Base-by-base conservation (phyloP, 2,329 filamentous ascomycete genomes). In the Grosmannia clavigera region DNA sequence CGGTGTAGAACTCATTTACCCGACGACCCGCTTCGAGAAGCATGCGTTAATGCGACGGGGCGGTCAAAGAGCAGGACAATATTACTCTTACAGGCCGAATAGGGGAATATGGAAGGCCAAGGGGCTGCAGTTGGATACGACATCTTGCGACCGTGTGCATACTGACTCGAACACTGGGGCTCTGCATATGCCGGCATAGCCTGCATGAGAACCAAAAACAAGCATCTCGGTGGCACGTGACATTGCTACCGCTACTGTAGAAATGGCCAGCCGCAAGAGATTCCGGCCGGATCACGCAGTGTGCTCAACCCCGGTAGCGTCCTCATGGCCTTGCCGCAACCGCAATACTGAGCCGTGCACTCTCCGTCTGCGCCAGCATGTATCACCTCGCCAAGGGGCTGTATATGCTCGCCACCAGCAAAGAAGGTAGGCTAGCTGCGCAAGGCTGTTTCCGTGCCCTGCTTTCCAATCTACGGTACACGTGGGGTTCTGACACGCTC, bases 361-460 rank as follows among this genome's bases (percentile, higher is more conserved):
- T 29, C 35, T 14, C 52, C 19, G 52, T 54, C 53, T 40, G 55
- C 31, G 56, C 56, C 5, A 69, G 63, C 31, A 96, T 96, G 92
- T 97, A 96, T 77, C 92, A 97, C 76, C 85, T 99, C 67, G 86
- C 90, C 69, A 96, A 96, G 73, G 92, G 90, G 62, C 80, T 99
- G 61, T 99, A 97, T 75, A 83, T 94, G 68, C 90, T 96, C 72
- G 92, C 90, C 61, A 97, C 92, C 22, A 95, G 90, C 75, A 97
- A 96, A 83, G 92, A 97, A 83, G 90, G 91, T 90, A 69, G 67
- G 73, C 10, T n/a, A 3, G 40, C 22, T 14, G 27, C 16, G 19
- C 10, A 50, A 19, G 7, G 25, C 7, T 9, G 40, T 19, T 10
- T 16, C 35, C n/a, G 27, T 33, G 38, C 29, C 29, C 29, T 31